Percentiles rank a stretch among this genome's conserved stretches.
These are phyloP conservation scores for Yamadazyma dushanensis DNA, from an alignment of 1,139 yeast species.

Conservation along the genomic window DNA sequence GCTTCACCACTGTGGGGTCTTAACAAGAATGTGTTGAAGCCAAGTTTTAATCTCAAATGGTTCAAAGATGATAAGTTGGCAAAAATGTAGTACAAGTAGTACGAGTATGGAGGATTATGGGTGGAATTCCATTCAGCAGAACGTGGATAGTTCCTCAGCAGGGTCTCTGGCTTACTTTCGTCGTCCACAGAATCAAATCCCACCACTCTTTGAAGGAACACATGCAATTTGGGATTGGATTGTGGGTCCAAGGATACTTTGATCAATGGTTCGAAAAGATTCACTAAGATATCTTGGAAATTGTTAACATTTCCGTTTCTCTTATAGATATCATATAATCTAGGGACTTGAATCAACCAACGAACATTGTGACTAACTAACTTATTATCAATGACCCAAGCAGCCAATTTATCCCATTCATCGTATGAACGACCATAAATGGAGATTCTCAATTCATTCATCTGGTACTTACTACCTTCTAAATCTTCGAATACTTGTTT, in stretches of 20 bases:
- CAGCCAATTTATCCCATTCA: conserved; percentile 96
- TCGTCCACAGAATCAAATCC: conserved; percentile 99
- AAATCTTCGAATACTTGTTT: conserved; percentile 91
- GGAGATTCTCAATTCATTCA: conserved; percentile 94
- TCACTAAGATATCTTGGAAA: conserved; percentile 76
- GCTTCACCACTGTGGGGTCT: conserved; percentile 99
- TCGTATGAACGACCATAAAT: conserved; percentile 84
- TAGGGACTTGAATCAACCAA: conserved; percentile 95
- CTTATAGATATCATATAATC: conserved; percentile 88
- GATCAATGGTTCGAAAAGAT: conserved; percentile 85
- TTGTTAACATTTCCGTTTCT: conserved; percentile 65
- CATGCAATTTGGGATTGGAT: conserved; percentile 83
- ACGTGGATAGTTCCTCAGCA: conserved; percentile 77
- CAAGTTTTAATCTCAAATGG: conserved; percentile 70
- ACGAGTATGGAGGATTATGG: conserved; percentile 95
- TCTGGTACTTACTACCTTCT: conserved; percentile 93
- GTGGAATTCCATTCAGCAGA: conserved; percentile 78
- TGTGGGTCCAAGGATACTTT: conserved; percentile 86
- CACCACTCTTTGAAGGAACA: conserved; percentile 88
- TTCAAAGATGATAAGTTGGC: conserved; percentile 86
- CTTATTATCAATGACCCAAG: conserved; percentile 93
- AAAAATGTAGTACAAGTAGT: conserved; percentile 84
- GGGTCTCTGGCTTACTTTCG: conserved; percentile 87
- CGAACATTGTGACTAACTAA: conserved; percentile 90
- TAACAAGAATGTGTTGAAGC: conserved; percentile 83